Evolutionary conservation across 331 rosid genomes (phyloP).

Genomic region (Dryas integrifolia): DNA sequence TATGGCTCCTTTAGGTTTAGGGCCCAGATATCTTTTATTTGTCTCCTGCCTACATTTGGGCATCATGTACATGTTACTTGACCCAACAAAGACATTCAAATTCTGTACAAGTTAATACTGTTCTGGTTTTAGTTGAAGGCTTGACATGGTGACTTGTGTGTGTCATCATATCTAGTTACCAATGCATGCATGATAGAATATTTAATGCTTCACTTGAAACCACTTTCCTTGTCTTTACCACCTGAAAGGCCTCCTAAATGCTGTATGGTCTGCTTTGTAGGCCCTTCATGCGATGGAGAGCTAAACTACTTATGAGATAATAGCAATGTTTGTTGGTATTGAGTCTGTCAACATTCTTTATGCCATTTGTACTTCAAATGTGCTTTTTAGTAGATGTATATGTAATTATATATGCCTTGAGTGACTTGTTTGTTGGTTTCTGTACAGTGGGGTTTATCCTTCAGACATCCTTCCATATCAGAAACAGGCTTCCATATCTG

Average conservation of each 20-base stretch:
- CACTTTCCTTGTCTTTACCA: background rate
- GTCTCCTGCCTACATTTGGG: background rate
- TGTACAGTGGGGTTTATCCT: slow-evolving; percentile 82
- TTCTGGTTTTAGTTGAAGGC: background rate
- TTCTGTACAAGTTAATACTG: background rate
- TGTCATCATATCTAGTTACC: background rate
- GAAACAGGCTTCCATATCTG: slow-evolving; percentile 31
- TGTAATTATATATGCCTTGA: slow-evolving; percentile 8
- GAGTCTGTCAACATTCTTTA: background rate
- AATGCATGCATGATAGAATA: background rate
- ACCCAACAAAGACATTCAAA: background rate
- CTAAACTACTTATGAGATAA: background rate
- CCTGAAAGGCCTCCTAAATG: background rate
- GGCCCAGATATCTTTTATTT: background rate
- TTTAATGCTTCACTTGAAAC: background rate
- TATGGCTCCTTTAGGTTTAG: background rate
- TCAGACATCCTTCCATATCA: slow-evolving; percentile 59
- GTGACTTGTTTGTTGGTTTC: slow-evolving; percentile 31
- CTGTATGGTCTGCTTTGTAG: background rate
- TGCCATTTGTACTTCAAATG: slow-evolving; percentile 13
- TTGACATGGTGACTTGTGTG: background rate
- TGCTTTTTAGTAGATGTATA: background rate
- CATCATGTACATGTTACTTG: background rate
- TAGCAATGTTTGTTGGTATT: background rate
- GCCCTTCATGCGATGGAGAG: background rate